Base-by-base conservation (phyloP, 306 rosid genomes). In the Mimosa bimucronata region DNA sequence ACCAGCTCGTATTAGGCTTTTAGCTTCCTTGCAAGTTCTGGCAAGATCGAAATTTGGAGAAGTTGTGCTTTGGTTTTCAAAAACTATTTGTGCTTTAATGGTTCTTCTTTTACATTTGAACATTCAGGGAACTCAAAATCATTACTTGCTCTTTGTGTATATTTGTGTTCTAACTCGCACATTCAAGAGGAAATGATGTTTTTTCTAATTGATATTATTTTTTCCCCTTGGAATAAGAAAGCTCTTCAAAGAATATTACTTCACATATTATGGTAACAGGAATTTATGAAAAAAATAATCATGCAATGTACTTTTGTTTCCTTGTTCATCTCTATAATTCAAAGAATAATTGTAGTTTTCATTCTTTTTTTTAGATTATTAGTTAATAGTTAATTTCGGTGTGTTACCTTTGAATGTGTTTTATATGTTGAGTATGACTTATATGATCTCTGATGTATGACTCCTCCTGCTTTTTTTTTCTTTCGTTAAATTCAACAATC, bases 341-440 rank as follows among this genome's bases (percentile, higher is more conserved):
- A 12, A 40, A 67, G 31, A 67, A 38, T 38, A 11, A 40, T 21
- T 19, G 50, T 67, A 48, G 50, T 34, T 66, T 66, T 9, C 7
- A 9, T 23, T 34, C 11, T 41, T 68, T 61, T 21, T 40, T 6
- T 19, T 68, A 38, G 23, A 25, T 14, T 13, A 13, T 42, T 9
- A 45, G 50, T 50, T 67, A 15, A 19, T 69, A 23, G 34, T 13
- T 41, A 12, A 13, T 55, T 29, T 61, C 38, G 46, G 9, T 70
- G 31, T 71, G 31, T 28, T 66, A 62, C 58, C 50, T 79, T 75
- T 53, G 41, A 58, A 42, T 80, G 65, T 77, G 68, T 53, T 72
- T 70, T 80, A 66, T 37, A 26, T 40, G 34, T 19, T 42, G 53
- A 44, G 42, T 65, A 9, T 67, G 66, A 40, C 50, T 50, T 76